Conservation (phyloP, 192 early-diverging fungal genomes). For the Coemansia brasiliensis region DNA sequence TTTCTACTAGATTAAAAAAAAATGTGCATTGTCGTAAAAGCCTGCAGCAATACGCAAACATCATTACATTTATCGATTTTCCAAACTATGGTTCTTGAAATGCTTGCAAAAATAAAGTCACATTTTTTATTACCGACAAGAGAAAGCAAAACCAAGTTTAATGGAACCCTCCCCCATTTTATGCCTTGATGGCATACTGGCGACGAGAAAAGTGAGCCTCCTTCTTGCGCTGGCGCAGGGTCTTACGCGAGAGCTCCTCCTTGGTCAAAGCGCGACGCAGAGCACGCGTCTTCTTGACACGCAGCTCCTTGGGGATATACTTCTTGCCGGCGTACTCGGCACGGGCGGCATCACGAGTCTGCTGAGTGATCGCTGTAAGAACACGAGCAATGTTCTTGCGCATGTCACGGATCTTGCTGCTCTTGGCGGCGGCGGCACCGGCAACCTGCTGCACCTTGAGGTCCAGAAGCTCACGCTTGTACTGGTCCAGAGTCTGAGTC, state of each 20-base stretch:
- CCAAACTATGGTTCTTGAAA: background rate
- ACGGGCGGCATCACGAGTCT: constrained; percentile 85
- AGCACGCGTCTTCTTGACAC: constrained; percentile 98
- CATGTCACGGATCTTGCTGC: constrained; percentile 75
- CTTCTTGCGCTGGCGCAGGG: constrained; percentile 88
- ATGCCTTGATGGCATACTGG: constrained; percentile 89
- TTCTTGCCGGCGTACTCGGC: constrained; percentile 93
- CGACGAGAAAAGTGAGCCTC: constrained; percentile 85
- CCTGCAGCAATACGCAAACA: background rate
- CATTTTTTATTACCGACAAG: background rate
- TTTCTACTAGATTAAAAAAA: background rate
- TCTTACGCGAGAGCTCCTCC: constrained; percentile 77
- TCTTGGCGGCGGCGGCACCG: constrained; percentile 61
- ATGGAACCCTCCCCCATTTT: constrained; percentile 22
- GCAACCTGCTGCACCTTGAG: constrained; percentile 95
- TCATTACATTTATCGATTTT: background rate
- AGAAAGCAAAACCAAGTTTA: background rate
- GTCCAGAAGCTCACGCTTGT: constrained; percentile 90
- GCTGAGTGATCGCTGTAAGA: constrained; percentile 94
- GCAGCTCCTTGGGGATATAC: constrained; percentile 93
- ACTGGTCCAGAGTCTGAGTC: constrained; percentile 85
- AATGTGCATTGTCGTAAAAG: background rate
- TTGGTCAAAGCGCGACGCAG: constrained; percentile 93
- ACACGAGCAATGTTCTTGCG: constrained; percentile 95
- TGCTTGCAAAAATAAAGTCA: background rate